Percentiles rank a stretch among this genome's conserved stretches.
These are phyloP conservation scores for Seminavis robusta DNA, from an alignment of 108 stramenopile genomes.

Conservation along the genomic window DNA sequence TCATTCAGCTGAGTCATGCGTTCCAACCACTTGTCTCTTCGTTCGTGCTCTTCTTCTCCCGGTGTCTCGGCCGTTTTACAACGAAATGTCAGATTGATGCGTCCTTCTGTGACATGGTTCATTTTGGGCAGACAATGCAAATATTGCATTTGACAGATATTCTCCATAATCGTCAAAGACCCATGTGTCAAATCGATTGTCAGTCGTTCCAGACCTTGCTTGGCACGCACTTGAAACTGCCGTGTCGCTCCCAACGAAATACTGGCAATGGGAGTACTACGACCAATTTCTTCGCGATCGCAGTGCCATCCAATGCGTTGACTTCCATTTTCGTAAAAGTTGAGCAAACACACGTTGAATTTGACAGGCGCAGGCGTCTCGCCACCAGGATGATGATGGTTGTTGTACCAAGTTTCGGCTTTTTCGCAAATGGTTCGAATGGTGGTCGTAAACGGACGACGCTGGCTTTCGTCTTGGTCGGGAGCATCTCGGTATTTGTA, in stretches of 20 bases:
- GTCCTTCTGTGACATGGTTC: constrained; percentile 32
- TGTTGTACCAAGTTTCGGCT: constrained; percentile 66
- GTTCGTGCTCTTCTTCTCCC: constrained; percentile 53
- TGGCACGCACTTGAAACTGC: constrained; percentile 49
- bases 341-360: constrained; percentile 73
- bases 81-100: constrained; percentile 72
- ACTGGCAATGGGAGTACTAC: constrained; percentile 63
- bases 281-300: constrained; percentile 68
- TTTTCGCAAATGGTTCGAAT: constrained; percentile 16
- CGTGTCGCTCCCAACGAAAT: constrained; percentile 57
- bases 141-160: constrained; percentile 50
- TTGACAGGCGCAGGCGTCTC: constrained; percentile 23
- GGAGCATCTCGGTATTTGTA: constrained; percentile 61
- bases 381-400: not conserved
- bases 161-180: constrained; percentile 59
- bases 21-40: constrained; percentile 50
- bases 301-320: constrained; percentile 75
- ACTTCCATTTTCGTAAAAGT: constrained; percentile 59
- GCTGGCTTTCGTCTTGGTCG: constrained; percentile 7
- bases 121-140: constrained; percentile 58
- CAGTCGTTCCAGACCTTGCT: constrained; percentile 39
- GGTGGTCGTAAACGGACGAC: constrained; percentile 13
- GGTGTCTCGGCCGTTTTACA: constrained; percentile 46
- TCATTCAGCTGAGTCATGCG: constrained; percentile 15
- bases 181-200: constrained; percentile 42